Percentiles rank a stretch among this genome's conserved stretches.
These are phyloP conservation scores for Choricystis sp. DNA, from an alignment of 139 green algal species.

Conservation along the genomic window DNA sequence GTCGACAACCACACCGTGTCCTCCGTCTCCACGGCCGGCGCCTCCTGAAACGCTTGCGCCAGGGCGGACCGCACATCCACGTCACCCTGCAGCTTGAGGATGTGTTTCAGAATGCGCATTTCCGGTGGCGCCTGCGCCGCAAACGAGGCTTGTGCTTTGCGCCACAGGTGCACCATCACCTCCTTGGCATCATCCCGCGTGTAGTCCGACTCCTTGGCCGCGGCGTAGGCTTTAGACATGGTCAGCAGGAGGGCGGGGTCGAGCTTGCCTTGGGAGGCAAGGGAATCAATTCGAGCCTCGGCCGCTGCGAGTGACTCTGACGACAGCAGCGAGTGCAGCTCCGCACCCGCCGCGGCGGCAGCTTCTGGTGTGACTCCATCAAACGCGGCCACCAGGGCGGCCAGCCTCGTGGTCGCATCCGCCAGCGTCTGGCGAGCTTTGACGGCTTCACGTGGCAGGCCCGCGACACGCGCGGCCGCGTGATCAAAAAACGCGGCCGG, in stretches of 20 bases:
- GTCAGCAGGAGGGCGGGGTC: slow-evolving; percentile 63
- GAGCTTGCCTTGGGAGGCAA: slow-evolving; percentile 34
- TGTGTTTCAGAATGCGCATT: slow-evolving; percentile 70
- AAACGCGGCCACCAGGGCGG: slow-evolving; percentile 18
- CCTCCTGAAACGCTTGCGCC: slow-evolving; percentile 43
- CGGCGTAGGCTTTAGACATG: slow-evolving; percentile 61
- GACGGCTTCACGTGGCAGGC: not conserved
- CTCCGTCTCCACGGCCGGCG: not conserved
- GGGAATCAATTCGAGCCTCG: slow-evolving; percentile 49
- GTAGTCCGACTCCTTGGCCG: slow-evolving; percentile 45
- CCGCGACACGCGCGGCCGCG: slow-evolving; percentile 16
- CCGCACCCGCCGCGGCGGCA: slow-evolving; percentile 20
- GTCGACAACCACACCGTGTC: not conserved
- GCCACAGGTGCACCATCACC: slow-evolving; percentile 66
- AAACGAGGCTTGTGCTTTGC: slow-evolving; percentile 56
- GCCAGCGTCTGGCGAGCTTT: not conserved
- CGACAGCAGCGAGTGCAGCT: slow-evolving; percentile 1
- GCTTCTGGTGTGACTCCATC: slow-evolving; percentile 23
- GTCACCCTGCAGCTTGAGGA: slow-evolving; percentile 38
- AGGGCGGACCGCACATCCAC: slow-evolving; percentile 26
- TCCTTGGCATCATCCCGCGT: slow-evolving; percentile 65
- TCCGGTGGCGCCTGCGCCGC: slow-evolving; percentile 47
- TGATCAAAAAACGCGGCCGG: slow-evolving; percentile 37
- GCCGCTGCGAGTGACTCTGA: slow-evolving; percentile 33
- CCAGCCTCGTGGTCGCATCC: slow-evolving; percentile 9